Percentiles rank a stretch among this genome's conserved stretches.
Conservation (phyloP, 116 monocot genomes). For the Zostera marina region DNA sequence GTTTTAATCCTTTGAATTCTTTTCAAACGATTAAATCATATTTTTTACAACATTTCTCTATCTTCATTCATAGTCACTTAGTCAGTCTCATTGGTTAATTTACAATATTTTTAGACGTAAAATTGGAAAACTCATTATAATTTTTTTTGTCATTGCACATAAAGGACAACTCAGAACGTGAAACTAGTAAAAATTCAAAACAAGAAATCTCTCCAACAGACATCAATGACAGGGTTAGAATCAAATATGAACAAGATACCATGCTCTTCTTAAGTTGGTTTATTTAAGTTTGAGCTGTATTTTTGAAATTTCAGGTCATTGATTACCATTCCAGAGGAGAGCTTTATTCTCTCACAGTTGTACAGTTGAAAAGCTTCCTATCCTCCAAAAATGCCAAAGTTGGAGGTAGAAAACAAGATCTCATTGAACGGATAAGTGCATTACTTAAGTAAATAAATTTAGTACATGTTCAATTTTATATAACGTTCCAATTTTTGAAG, state of each 20-base stretch:
- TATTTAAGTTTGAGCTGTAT: not conserved
- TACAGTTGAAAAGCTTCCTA: constrained; percentile 59
- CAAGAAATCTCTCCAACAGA: constrained; percentile 10
- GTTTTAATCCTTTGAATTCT: too few relatives aligned
- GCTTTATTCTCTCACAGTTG: constrained; percentile 47
- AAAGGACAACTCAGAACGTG: not conserved
- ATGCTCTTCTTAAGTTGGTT: too few relatives aligned
- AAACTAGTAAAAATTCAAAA: constrained; percentile 13
- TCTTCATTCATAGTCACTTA: too few relatives aligned
- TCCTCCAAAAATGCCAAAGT: constrained; percentile 50
- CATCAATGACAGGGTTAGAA: constrained; percentile 25
- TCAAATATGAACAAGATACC: too few relatives aligned
- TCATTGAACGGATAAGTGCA: constrained; percentile 26
- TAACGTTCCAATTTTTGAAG: too few relatives aligned
- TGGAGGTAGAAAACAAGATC: constrained; percentile 72
- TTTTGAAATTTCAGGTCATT: constrained; percentile 21
- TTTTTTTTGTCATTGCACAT: constrained; percentile 8
- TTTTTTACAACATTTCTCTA: too few relatives aligned
- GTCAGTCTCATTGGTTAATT: too few relatives aligned
- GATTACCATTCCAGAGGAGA: constrained; percentile 31
- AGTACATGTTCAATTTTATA: too few relatives aligned
- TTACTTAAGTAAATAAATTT: constrained; percentile 13
- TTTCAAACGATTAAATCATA: too few relatives aligned
- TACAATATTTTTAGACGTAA: too few relatives aligned
- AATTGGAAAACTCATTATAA: not conserved